Conservation (phyloP, 2,329 filamentous ascomycete genomes). For the Penicillium sp. region DNA sequence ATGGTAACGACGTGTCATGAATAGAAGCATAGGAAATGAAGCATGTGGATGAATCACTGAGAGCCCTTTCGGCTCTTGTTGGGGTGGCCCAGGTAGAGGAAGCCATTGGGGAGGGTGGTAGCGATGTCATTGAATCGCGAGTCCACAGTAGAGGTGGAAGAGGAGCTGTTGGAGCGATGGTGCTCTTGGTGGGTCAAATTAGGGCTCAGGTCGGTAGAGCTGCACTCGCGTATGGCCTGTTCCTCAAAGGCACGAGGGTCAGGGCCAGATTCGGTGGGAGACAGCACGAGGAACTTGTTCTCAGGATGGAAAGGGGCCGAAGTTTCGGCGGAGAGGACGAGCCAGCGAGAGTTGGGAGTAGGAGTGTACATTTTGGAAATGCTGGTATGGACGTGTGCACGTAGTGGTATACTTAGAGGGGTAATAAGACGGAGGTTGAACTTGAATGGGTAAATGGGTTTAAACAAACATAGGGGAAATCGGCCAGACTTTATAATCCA, state of each 20-base stretch:
- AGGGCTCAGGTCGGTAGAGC: conserved; percentile 3
- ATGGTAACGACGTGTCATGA: conserved; percentile 7
- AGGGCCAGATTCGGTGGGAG: conserved; percentile 30
- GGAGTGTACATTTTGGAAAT: conserved; percentile 29
- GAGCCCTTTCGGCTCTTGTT: conserved; percentile 14
- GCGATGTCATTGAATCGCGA: conserved; percentile 12
- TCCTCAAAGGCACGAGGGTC: conserved; percentile 21
- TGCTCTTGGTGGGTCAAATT: conserved; percentile 3
- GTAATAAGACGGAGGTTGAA: neutral
- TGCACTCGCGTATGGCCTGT: conserved; percentile 13
- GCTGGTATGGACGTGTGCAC: too few relatives aligned
- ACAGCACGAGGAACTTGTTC: conserved; percentile 27
- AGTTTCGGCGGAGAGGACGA: conserved; percentile 26
- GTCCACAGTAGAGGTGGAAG: conserved; percentile 21
- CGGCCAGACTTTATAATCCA: conserved; percentile 28
- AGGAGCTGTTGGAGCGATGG: conserved; percentile 28
- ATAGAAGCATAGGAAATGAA: neutral
- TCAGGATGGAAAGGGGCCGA: conserved; percentile 17
- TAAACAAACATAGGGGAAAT: conserved; percentile 6
- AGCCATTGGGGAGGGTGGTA: conserved; percentile 21
- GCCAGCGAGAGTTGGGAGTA: conserved; percentile 30
- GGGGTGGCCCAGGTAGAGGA: conserved; percentile 28
- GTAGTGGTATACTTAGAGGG: neutral
- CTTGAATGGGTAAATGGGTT: too few relatives aligned
- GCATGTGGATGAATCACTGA: conserved; percentile 1